Evolutionary conservation across 1,284 basidiomycete species (phyloP).

Genomic region (Prillingera fragicola): DNA sequence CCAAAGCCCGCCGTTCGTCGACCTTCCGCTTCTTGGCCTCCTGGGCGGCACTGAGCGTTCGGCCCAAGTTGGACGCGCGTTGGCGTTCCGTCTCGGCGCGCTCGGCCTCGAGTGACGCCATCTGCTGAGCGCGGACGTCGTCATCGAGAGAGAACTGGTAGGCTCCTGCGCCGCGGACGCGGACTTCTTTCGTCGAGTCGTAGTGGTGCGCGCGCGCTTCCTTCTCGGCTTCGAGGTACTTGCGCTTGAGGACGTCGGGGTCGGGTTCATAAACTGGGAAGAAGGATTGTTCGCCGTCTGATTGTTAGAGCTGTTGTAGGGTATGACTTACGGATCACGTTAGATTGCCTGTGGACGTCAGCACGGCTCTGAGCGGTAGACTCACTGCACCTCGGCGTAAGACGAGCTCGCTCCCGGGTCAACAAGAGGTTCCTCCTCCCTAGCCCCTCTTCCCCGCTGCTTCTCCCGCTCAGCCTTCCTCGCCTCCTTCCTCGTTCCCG

Average conservation of each 20-base stretch:
- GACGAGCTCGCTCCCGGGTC: constrained; percentile 14
- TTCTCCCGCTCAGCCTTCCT: constrained; percentile 29
- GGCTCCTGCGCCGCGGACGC: constrained; percentile 73
- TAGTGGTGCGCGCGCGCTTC: constrained; percentile 68
- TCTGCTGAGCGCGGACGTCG: constrained; percentile 63
- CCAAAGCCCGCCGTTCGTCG: constrained; percentile 65
- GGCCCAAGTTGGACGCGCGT: constrained; percentile 50
- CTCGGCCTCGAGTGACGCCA: constrained; percentile 65
- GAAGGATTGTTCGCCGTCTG: constrained; percentile 63
- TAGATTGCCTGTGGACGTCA: constrained; percentile 54
- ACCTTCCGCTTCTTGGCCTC: constrained; percentile 73
- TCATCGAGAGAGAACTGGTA: constrained; percentile 84
- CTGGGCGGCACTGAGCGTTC: constrained; percentile 50
- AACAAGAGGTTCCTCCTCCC: constrained; percentile 5
- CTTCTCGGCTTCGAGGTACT: constrained; percentile 72
- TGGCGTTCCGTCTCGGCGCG: constrained; percentile 66
- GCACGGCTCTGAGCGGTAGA: constrained; percentile 2
- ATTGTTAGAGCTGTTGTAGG: constrained; percentile 15
- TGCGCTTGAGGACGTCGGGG: constrained; percentile 65
- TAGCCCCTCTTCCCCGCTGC: constrained; percentile 13
- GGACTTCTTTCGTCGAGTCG: constrained; percentile 70
- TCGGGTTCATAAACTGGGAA: constrained; percentile 83
- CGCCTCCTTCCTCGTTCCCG: constrained; percentile 41
- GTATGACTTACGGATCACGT: constrained; percentile 50
- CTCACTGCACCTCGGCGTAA: constrained; percentile 45